Conservation (phyloP, 345 rosid genomes). For the Salix viminalis region DNA sequence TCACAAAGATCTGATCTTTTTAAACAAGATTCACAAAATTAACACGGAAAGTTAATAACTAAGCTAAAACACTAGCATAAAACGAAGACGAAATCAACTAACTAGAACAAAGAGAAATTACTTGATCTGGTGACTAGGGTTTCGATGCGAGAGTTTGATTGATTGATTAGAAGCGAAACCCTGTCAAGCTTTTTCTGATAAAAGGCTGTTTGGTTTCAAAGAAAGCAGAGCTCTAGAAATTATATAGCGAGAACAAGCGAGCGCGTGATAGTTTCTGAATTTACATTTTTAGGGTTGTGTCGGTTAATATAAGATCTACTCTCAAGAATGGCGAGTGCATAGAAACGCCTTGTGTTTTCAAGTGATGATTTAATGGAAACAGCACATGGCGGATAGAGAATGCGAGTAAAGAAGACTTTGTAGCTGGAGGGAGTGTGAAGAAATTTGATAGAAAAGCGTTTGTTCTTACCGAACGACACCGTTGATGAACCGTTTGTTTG, state of each 20-base stretch:
- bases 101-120: neutral
- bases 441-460: neutral
- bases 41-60: neutral
- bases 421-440: neutral
- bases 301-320: neutral
- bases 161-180: conserved; percentile 10
- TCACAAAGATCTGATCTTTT: neutral
- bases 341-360: neutral
- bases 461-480: too few relatives aligned
- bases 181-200: conserved; percentile 12
- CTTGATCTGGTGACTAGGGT: conserved; percentile 39
- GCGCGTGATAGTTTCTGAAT: neutral
- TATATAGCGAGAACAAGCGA: neutral
- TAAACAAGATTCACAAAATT: neutral
- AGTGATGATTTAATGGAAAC: neutral
- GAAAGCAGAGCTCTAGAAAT: too few relatives aligned
- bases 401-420: neutral
- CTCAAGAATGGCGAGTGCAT: neutral
- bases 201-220: neutral
- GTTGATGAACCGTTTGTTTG: too few relatives aligned
- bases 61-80: neutral
- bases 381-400: neutral
- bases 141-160: neutral
- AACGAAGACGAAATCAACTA: neutral
- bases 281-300: neutral